Percentiles rank a stretch among this genome's conserved stretches.
phyloP scores from a whole-genome alignment of 805 yeast genomes.

The Metschnikowia anglica region DNA sequence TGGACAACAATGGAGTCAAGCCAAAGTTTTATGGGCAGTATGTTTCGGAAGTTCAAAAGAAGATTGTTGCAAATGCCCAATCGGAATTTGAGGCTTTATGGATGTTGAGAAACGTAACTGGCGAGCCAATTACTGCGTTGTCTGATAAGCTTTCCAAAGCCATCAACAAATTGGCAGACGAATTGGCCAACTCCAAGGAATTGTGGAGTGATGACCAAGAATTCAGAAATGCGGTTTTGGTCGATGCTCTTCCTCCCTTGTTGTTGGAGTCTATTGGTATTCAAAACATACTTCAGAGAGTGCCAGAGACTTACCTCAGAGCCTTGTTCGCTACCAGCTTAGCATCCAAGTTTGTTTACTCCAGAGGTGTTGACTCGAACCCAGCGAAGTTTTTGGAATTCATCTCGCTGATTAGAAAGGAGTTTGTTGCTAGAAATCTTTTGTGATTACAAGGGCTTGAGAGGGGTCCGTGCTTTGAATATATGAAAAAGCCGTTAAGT shows the following conservation, averaged over 20 bases:
- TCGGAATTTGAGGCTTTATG: conserved; percentile 86
- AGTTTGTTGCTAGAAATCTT: conserved; percentile 32
- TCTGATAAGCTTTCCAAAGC: conserved; percentile 83
- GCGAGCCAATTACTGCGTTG: conserved; percentile 61
- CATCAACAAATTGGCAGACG: conserved; percentile 82
- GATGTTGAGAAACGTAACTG: conserved; percentile 66
- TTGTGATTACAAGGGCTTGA: conserved; percentile 19
- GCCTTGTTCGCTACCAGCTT: conserved; percentile 86
- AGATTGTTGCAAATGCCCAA: conserved; percentile 74
- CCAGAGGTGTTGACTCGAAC: conserved; percentile 76
- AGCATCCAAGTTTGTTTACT: conserved; percentile 82
- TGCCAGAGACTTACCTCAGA: conserved; percentile 83
- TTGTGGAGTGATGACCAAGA: conserved; percentile 78
- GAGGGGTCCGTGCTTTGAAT: background rate
- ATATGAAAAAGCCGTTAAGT: too few relatives aligned
- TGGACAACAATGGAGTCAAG: conserved; percentile 48
- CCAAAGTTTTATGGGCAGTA: conserved; percentile 81
- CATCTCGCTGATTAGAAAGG: conserved; percentile 57
- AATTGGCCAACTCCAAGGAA: conserved; percentile 74
- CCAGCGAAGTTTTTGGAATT: conserved; percentile 75
- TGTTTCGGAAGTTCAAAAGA: conserved; percentile 78
- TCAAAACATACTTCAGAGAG: conserved; percentile 65
- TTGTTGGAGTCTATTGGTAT: conserved; percentile 68
- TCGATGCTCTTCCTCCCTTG: conserved; percentile 74
- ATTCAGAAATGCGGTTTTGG: conserved; percentile 74